A percentile compares a stretch with the other conserved stretches of the same genome.
Evolutionary conservation across 768 basidiomycete species (phyloP).

Genomic region (Boletales sp.): DNA sequence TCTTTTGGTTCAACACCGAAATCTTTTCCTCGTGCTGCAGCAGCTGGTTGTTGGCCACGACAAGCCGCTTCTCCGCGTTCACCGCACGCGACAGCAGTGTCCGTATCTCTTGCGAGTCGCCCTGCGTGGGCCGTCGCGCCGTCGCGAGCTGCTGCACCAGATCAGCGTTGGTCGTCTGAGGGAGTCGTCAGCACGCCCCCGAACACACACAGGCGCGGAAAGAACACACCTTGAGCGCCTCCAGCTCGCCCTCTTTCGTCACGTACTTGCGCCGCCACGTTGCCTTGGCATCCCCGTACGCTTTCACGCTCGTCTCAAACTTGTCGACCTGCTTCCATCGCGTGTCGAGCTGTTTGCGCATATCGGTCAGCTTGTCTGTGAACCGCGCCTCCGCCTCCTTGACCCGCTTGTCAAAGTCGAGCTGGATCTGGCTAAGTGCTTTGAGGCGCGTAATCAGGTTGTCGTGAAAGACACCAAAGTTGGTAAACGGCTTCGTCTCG

Average conservation of each 20-base stretch:
- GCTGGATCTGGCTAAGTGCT: constrained; percentile 76
- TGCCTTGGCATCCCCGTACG: constrained; percentile 73
- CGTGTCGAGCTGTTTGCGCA: constrained; percentile 83
- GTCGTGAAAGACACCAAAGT: constrained; percentile 92
- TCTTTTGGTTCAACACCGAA: constrained; percentile 68
- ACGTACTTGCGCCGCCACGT: constrained; percentile 80
- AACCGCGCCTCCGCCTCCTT: constrained; percentile 77
- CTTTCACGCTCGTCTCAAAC: constrained; percentile 83
- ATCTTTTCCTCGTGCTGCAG: constrained; percentile 82
- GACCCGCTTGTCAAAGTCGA: constrained; percentile 79
- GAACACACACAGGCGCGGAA: neutral
- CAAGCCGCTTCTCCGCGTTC: constrained; percentile 86
- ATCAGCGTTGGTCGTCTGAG: constrained; percentile 69
- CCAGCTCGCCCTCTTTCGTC: constrained; percentile 87
- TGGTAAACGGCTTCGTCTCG: constrained; percentile 90
- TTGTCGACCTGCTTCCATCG: constrained; percentile 93
- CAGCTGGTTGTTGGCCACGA: constrained; percentile 81
- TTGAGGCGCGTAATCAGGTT: constrained; percentile 88
- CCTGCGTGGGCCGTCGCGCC: constrained; percentile 55
- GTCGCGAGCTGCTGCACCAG: constrained; percentile 65
- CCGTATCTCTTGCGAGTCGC: constrained; percentile 66
- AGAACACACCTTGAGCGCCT: constrained; percentile 67
- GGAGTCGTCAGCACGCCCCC: neutral
- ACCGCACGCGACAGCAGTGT: constrained; percentile 69
- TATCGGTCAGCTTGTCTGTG: constrained; percentile 66